Evolutionary conservation across 441 rosid species (phyloP).

Genomic region (Macaranga tanarius): DNA sequence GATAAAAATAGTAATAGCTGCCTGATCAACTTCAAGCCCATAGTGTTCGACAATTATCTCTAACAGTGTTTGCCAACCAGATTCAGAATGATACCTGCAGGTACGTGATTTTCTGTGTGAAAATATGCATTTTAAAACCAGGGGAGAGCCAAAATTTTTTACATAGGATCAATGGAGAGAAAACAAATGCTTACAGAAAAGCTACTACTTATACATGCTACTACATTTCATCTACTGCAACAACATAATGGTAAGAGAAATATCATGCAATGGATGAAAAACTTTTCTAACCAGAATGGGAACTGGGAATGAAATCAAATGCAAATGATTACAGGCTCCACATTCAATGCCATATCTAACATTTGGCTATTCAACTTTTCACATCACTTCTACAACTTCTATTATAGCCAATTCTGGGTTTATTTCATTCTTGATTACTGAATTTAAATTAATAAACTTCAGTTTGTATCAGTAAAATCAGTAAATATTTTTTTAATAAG

Average conservation of each 20-base stretch:
- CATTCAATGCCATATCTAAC: not conserved
- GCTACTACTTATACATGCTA: not conserved
- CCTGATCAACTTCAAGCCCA: slow-evolving; percentile 68
- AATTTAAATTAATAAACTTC: not conserved
- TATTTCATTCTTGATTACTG: not conserved
- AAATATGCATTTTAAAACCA: not conserved
- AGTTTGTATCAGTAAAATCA: not conserved
- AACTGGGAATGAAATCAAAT: not conserved
- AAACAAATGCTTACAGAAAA: not conserved
- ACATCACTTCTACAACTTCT: not conserved
- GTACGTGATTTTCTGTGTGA: not conserved
- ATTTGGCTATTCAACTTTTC: not conserved
- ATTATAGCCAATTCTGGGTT: slow-evolving; percentile 4
- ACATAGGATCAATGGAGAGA: not conserved
- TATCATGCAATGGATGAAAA: not conserved
- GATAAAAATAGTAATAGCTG: slow-evolving; percentile 64
- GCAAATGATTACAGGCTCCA: not conserved
- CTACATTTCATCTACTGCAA: not conserved
- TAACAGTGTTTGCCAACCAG: slow-evolving; percentile 81
- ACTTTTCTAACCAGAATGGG: too few species aligned
- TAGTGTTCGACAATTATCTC: slow-evolving; percentile 81
- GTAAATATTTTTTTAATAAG: not conserved
- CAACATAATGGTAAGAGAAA: not conserved
- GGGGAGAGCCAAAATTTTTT: not conserved
- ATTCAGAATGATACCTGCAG: slow-evolving; percentile 87